Base-by-base conservation (phyloP, 1,139 yeast genomes). In the Martiniozyma asiatica region DNA sequence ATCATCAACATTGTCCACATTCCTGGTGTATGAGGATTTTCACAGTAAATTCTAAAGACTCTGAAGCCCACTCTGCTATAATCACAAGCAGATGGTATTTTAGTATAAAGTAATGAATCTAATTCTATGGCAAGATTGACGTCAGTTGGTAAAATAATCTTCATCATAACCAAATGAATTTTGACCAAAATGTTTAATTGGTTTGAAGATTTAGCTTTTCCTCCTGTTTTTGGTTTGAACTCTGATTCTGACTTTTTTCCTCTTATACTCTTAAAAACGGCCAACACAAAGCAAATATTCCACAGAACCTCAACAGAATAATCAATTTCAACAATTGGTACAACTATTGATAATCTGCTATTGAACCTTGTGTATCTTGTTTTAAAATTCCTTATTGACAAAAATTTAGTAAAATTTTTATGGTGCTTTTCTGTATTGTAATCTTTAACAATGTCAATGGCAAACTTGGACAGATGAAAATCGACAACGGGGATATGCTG, bases 221-320 rank as follows among this genome's bases (percentile, higher is more conserved):
- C 2, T 25, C 12, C 1, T 2, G 13, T 7, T 23, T 19, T 10
- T 15, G 13, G 1, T 22, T 11, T 6, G 6, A 4, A 20, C n/a
- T 11, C 18, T 13, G 29, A 12, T 4, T 24, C 17, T 12, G 23
- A 13, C n/a, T 22, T 11, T 7, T 21, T 30, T 5, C 39, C 39
- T 8, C 14, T 32, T 5, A 43, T 22, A 3, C 45, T 36, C 6
- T 26, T 17, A 4, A 50, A 17, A 7, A 48, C 32, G 0, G 51
- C 27, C 22, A 31, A 32, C 3, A 49, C 40, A 37, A 50, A 51
- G 20, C 48, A 20, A 0, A 45, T 7, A 3, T 48, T 35, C 56
- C 56, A 51, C 11, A 50, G 25, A 8, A 41, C 43, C 29, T 51
- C 55, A 14, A 46, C 43, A 2, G 53, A 47, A 4, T 50, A 12